A percentile compares a stretch with the other conserved stretches of the same genome.
These are phyloP conservation scores for Rhizopus stolonifer DNA, from an alignment of 371 early-diverging fungal genomes.

Conservation along the genomic window DNA sequence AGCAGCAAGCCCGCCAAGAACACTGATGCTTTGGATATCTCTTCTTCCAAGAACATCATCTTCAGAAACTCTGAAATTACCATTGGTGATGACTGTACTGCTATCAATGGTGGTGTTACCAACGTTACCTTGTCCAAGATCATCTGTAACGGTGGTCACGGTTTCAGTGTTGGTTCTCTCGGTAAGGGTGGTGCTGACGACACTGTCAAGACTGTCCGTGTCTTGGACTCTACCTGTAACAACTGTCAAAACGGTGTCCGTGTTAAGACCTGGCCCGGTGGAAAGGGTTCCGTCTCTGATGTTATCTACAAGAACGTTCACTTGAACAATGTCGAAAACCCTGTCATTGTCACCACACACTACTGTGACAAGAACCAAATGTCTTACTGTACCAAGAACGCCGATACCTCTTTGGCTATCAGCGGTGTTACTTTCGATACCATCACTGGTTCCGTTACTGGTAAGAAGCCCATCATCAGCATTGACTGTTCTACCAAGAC, in stretches of 20 bases:
- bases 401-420: slow-evolving; percentile 25
- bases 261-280: slow-evolving; percentile 43
- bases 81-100: slow-evolving; percentile 36
- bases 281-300: slow-evolving; percentile 28
- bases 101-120: slow-evolving; percentile 27
- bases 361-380: slow-evolving; percentile 36
- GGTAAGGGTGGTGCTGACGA: slow-evolving; percentile 32
- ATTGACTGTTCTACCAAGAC: slow-evolving; percentile 30
- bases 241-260: slow-evolving; percentile 42
- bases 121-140: slow-evolving; percentile 27
- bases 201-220: slow-evolving; percentile 22
- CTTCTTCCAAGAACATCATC: slow-evolving; percentile 23
- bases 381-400: slow-evolving; percentile 23
- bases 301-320: slow-evolving; percentile 24
- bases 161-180: slow-evolving; percentile 39
- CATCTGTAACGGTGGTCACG: slow-evolving; percentile 31
- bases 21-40: slow-evolving; percentile 40
- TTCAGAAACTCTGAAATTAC: slow-evolving; percentile 21
- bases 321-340: slow-evolving; percentile 27
- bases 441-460: slow-evolving; percentile 20
- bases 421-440: slow-evolving; percentile 24
- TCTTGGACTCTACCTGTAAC: slow-evolving; percentile 23
- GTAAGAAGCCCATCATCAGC: slow-evolving; percentile 21
- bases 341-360: slow-evolving; percentile 36
- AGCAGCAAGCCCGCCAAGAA: too few species aligned